These are phyloP conservation scores for Tricholoma sp. DNA, from an alignment of 768 basidiomycete genomes.

Conservation along the genomic window DNA sequence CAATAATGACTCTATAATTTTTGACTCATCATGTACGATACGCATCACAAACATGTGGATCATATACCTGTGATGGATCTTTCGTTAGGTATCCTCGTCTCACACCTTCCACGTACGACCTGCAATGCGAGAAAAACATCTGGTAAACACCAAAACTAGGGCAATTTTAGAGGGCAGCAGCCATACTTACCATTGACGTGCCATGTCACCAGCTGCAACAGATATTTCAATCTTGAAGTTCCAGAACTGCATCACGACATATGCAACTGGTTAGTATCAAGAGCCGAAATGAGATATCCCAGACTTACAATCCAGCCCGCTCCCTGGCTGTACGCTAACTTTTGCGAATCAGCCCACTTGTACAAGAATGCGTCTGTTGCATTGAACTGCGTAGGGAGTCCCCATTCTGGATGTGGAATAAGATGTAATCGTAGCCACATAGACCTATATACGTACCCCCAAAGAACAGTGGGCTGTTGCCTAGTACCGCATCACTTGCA, in stretches of 20 bases:
- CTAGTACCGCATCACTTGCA: slow-evolving; percentile 25
- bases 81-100: slow-evolving; percentile 53
- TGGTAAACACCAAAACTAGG: neutral
- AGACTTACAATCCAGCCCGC: slow-evolving; percentile 63
- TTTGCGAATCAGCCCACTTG: slow-evolving; percentile 76
- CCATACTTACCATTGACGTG: slow-evolving; percentile 56
- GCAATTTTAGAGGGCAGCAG: neutral
- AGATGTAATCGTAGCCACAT: neutral
- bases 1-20: too few relatives aligned
- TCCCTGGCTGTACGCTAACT: slow-evolving; percentile 53
- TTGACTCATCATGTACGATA: too few relatives aligned
- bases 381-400: slow-evolving; percentile 36
- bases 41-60: slow-evolving; percentile 60
- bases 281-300: neutral
- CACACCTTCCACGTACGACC: slow-evolving; percentile 69
- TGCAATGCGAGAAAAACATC: slow-evolving; percentile 18
- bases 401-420: slow-evolving; percentile 29
- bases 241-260: slow-evolving; percentile 39
- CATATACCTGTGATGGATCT: slow-evolving; percentile 50
- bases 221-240: slow-evolving; percentile 71
- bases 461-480: slow-evolving; percentile 36
- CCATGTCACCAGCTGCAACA: slow-evolving; percentile 39
- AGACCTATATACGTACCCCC: slow-evolving; percentile 24
- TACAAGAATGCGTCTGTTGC: neutral
- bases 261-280: neutral